Conservation (phyloP, 2,329 filamentous ascomycete species). For the Ceratocystis alfenasii region DNA sequence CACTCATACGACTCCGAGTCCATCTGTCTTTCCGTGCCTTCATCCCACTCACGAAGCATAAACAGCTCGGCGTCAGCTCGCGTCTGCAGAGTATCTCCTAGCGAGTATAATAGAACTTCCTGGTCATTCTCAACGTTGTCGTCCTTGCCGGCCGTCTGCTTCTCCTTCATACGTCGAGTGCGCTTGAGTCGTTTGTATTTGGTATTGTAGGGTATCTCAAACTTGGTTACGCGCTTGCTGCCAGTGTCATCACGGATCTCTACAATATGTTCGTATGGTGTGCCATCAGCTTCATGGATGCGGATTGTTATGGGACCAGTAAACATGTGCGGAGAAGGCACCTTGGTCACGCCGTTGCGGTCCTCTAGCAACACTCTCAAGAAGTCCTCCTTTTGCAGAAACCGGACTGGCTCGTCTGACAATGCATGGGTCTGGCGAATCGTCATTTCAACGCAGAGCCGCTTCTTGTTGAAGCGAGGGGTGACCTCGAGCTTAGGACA, state of each 20-base stretch:
- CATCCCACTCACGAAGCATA: constrained; percentile 78
- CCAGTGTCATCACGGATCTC: constrained; percentile 81
- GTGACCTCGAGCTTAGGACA: constrained; percentile 79
- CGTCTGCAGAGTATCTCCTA: constrained; percentile 79
- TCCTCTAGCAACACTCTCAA: constrained; percentile 76
- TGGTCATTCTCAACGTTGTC: constrained; percentile 20
- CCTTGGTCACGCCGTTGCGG: constrained; percentile 54
- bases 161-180: constrained; percentile 70
- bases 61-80: constrained; percentile 73
- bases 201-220: constrained; percentile 96
- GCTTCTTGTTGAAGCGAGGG: constrained; percentile 95
- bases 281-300: constrained; percentile 95
- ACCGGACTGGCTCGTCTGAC: constrained; percentile 32
- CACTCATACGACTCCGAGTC: constrained; percentile 95
- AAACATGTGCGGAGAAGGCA: constrained; percentile 65
- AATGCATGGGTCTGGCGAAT: constrained; percentile 59
- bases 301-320: constrained; percentile 95
- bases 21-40: constrained; percentile 82
- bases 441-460: constrained; percentile 82
- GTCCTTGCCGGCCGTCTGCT: constrained; percentile 37
- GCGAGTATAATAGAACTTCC: constrained; percentile 67
- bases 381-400: constrained; percentile 58
- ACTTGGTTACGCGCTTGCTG: constrained; percentile 50
- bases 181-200: constrained; percentile 97
- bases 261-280: constrained; percentile 94